Conservation (phyloP, 345 rosid species). For the Sapria himalayana region DNA sequence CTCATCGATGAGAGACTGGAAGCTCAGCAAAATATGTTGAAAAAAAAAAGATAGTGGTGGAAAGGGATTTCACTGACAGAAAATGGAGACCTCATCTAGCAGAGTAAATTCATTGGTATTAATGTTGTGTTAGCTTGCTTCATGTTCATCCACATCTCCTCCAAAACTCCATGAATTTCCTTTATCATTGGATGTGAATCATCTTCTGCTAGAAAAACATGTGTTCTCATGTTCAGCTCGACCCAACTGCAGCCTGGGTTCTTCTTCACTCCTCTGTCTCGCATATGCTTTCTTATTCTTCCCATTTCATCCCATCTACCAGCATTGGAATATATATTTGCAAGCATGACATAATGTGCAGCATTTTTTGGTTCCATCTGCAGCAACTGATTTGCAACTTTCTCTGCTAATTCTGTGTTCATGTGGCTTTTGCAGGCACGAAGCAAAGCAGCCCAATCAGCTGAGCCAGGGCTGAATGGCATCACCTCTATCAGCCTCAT, state of each 20-base stretch:
- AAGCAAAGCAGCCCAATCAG: constrained; percentile 68
- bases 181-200: constrained; percentile 59
- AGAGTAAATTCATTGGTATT: too few species aligned
- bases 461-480: constrained; percentile 45
- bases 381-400: constrained; percentile 45
- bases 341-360: constrained; percentile 63
- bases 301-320: constrained; percentile 66
- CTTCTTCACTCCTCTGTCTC: constrained; percentile 56
- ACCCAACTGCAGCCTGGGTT: constrained; percentile 90
- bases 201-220: constrained; percentile 78
- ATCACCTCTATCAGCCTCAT: constrained; percentile 48
- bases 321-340: constrained; percentile 45
- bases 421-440: constrained; percentile 65
- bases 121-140: too few species aligned
- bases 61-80: constrained; percentile 17
- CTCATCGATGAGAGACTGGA: constrained; percentile 38
- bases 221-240: constrained; percentile 35
- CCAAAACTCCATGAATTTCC: constrained; percentile 32
- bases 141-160: constrained; percentile 44
- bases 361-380: constrained; percentile 54
- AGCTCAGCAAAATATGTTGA: constrained; percentile 16
- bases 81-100: constrained; percentile 62
- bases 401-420: constrained; percentile 39
- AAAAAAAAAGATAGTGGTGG: constrained; percentile 17
- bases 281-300: constrained; percentile 47